Conservation (phyloP, 108 stramenopile genomes). For the Cyclotella cryptica region DNA sequence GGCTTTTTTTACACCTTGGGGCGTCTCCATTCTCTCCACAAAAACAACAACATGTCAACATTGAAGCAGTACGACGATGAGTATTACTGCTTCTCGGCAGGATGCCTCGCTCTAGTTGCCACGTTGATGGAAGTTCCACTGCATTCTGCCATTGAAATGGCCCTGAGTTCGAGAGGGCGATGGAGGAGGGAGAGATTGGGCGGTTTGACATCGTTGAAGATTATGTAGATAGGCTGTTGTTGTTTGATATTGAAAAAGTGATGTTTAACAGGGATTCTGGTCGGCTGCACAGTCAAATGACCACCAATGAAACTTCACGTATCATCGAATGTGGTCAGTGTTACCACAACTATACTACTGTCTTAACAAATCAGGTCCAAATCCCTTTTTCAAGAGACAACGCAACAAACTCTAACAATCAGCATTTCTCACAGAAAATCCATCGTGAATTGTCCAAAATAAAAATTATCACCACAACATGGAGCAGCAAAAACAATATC, state of each 20-base stretch:
- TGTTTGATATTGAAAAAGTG: constrained; percentile 4
- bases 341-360: neutral
- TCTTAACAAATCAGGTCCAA: neutral
- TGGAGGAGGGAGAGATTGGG: constrained; percentile 61
- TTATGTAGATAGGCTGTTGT: constrained; percentile 66
- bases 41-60: neutral
- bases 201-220: constrained; percentile 61
- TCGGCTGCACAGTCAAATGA: neutral
- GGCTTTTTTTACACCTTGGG: constrained; percentile 83
- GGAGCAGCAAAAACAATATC: constrained; percentile 12
- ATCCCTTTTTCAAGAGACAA: neutral
- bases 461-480: constrained; percentile 44
- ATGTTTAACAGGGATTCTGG: neutral
- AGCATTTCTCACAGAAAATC: neutral
- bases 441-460: constrained; percentile 23
- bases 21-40: constrained; percentile 29
- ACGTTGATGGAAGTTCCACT: constrained; percentile 40
- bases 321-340: neutral
- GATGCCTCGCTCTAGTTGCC: constrained; percentile 72
- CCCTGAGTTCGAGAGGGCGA: constrained; percentile 44
- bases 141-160: constrained; percentile 48
- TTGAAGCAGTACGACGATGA: constrained; percentile 2
- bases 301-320: neutral
- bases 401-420: neutral
- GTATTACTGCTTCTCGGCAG: constrained; percentile 75